Conservation (phyloP, 352 stramenopile species). For the Globisporangium lucens region DNA sequence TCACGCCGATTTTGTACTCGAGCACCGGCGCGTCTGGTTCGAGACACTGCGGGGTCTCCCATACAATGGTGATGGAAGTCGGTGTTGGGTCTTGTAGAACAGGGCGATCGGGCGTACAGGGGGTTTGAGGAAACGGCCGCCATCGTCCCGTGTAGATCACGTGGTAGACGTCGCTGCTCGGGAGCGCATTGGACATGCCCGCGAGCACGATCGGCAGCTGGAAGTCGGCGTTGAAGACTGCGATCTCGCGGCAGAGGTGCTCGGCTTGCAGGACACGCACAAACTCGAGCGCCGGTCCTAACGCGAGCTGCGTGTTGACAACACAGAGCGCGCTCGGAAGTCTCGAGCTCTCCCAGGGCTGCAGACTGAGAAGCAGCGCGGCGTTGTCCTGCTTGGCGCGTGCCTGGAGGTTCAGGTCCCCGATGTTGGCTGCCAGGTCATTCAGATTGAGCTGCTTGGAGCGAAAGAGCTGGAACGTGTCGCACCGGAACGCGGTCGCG, state of each 20-base stretch:
- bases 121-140: conserved; percentile 41
- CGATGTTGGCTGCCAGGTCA: conserved; percentile 34
- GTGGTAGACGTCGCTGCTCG: conserved; percentile 81
- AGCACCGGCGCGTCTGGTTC: conserved; percentile 31
- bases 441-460: conserved; percentile 61
- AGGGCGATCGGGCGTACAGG: conserved; percentile 35
- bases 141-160: conserved; percentile 58
- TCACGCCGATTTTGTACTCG: conserved; percentile 57
- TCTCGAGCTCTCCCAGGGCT: conserved; percentile 76
- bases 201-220: conserved; percentile 80
- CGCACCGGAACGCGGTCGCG: conserved; percentile 73
- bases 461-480: conserved; percentile 78
- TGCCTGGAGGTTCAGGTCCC: conserved; percentile 40
- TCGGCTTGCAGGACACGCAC: conserved; percentile 70
- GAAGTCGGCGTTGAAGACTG: conserved; percentile 79
- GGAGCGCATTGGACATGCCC: conserved; percentile 79
- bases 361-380: conserved; percentile 65
- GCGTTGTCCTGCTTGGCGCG: conserved; percentile 67
- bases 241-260: conserved; percentile 61
- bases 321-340: conserved; percentile 73
- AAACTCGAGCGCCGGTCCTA: conserved; percentile 36
- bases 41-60: conserved; percentile 28
- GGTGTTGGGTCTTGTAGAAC: conserved; percentile 31
- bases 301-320: conserved; percentile 44
- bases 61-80: conserved; percentile 50